A percentile compares a stretch with the other conserved stretches of the same genome.
Conservation (phyloP, 169 alveolate species). For the Cryptosporidium canis region DNA sequence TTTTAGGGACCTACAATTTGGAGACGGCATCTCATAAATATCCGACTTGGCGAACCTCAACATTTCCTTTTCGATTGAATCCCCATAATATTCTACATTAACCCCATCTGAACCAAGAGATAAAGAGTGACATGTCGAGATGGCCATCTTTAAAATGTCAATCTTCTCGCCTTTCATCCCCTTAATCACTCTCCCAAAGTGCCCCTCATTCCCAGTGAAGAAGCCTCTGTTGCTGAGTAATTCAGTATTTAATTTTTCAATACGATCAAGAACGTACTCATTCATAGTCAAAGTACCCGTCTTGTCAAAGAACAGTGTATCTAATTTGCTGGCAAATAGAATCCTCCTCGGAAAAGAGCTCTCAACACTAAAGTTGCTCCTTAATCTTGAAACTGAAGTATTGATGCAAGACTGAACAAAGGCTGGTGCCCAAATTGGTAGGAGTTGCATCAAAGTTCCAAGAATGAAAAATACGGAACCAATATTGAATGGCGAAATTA, state of each 20-base stretch:
- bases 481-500: constrained; percentile 11
- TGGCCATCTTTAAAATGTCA: constrained; percentile 25
- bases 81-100: constrained; percentile 14
- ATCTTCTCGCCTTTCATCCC: background rate
- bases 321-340: constrained; percentile 37
- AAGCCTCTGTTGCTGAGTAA: background rate
- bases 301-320: constrained; percentile 23
- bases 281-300: constrained; percentile 32
- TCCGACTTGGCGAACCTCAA: constrained; percentile 1
- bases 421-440: constrained; percentile 71
- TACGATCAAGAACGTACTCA: constrained; percentile 3
- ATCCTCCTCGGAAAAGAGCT: constrained; percentile 37
- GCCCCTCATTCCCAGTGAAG: background rate
- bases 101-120: background rate
- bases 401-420: constrained; percentile 24
- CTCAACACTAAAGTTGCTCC: background rate
- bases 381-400: background rate
- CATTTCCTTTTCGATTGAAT: constrained; percentile 46
- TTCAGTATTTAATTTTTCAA: constrained; percentile 27
- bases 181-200: background rate
- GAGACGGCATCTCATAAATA: background rate
- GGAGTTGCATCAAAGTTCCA: constrained; percentile 56
- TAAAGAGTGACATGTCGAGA: constrained; percentile 49
- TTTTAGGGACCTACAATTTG: background rate
- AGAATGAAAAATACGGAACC: constrained; percentile 31